Base-by-base conservation (phyloP, 768 basidiomycete genomes). In the Pulveroboletus sp. region DNA sequence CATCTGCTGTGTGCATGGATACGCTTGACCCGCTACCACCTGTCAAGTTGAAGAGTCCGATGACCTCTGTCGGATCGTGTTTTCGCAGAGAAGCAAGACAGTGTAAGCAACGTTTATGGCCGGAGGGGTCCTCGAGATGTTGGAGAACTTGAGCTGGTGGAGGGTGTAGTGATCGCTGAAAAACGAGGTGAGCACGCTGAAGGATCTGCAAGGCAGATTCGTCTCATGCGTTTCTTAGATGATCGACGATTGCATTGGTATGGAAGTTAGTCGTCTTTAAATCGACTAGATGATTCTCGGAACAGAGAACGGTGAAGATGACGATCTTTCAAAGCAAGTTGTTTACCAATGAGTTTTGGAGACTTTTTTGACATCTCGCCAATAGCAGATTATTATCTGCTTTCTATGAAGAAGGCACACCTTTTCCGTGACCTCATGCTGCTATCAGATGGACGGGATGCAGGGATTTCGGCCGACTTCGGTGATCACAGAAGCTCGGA, bases 21-120 rank as follows among this genome's bases (percentile, higher is more conserved):
- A 96, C 95, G 3, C 76, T 87, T 40, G 93, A 98, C 63, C 96
- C 96, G 5, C 96, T 96, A 0, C 96, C 96, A 1, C 93, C 93
- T 0, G 81, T 99, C 53, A 83, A 84, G 64, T 99, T 56, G 94
- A 94, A 61, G 96, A 99, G 69, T 98, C 97, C 63, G 96, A 99
- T 64, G 96, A 96, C 2, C 75, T 99, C 55, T 89, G 83, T 40
- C 78, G 96, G 37, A 93, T 98, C 47, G 71, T 96, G 32, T 98
- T 98, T 64, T 83, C 83, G 26, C 73, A 95, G 51, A 79, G 87
- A 57, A 97, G 98, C 65, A 97, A 96, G 72, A 91, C 83, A 6
- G 73, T 92, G 1, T 82, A 93, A 60, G 93, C 86, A 9, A 90
- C 85, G 58, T 97, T 99, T 64, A 81, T 81, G 75, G 93, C 93